Base-by-base conservation (phyloP, 495 filamentous ascomycete species). In the Bryoglossum gracile region DNA sequence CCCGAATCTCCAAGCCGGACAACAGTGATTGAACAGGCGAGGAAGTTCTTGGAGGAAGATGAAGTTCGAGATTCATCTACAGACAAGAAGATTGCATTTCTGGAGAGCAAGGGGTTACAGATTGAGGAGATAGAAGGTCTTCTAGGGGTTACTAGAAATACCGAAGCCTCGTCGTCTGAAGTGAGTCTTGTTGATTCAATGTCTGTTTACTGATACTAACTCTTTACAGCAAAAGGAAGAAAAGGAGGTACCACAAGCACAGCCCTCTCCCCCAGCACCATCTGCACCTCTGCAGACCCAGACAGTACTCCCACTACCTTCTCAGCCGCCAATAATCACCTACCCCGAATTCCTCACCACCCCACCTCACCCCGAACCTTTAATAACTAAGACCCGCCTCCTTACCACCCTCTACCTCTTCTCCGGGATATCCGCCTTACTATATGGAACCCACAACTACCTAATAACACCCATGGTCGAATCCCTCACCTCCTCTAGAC, bases 331-430 rank as follows among this genome's bases (percentile, higher is more conserved):
- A n/a, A 89, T 98, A 55, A 84, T 97, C 59, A 98, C 92, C 19
- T 97, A 96, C 67, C 92, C 92, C 39, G 92, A 98, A 65, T 96
- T 95, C 67, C 81, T 97, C 55, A 71, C 73, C 17, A 86, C 84
- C 24, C 80, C 87, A 6, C 54, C 63, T 1, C 65, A 64, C 3
- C 68, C 74, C 11, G 68, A 74, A 9, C 89, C 92, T 0, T 69
- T 97, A 2, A 75, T 97, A 25, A 92, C 88, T 13, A 76, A 83
- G 49, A 69, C 73, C 32, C 79, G 82, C 33, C 72, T 96, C 28
- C 70, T 90, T 41, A 86, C 81, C 62, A 83, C 89, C 10, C 69
- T 91, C 55, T 89, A 95, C 66, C 71, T 83, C 54, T 81, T 86
- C 10, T 77, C 77, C 10, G 83, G 80, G 9, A 62, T 87, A 2